Evolutionary conservation across 2,329 filamentous ascomycete species (phyloP), one percentile per base, ranked within the genome.

Genomic region (Fusarium sp.): DNA sequence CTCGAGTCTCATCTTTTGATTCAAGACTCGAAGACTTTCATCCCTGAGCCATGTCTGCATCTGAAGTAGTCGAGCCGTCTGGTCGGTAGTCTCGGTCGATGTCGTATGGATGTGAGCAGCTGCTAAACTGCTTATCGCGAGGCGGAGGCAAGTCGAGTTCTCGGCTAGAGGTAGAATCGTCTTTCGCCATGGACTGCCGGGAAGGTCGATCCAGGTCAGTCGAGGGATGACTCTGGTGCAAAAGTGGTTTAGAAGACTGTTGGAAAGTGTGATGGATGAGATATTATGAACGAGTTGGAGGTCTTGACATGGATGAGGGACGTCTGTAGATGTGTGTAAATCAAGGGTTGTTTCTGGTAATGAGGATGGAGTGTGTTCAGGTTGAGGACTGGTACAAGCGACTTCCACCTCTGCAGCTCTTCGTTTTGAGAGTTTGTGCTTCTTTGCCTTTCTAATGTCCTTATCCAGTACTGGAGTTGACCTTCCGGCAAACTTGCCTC

Each of bases 141-240:
- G 66, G 7, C 68, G 71, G 18, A 77, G 62, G 20, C 71, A 74
- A 3, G 73, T 41, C 14, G 73, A 76, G 14, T 67, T 43, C 7
- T 69, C 65, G 2, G 73, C 65, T 18, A 69, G 62, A 20, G 54
- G 62, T 9, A 50, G 60, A 45, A 73, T 65, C 11, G 64, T 71
- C 13, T 67, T 50, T 37, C 75, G 67, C 75, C 73, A 73, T 5
- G 72, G 75, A 35, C 70, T 71, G 20, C 65, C 59, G 14, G 75
- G 73, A 37, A 68, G 71, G 20, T 77, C 75, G 33, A 77, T 69
- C 73, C 75, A 77, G 18, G 73, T 76, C 39, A 77, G 41, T 7
- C 72, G 69, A 16, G 73, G 70, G 16, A 72, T 66, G 45, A 73
- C 73, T 24, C 68, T 67, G 24, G 69, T 64, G 37, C 64, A 68